Evolutionary conservation across 768 basidiomycete species (phyloP).

Genomic region (Pholiota conissans): DNA sequence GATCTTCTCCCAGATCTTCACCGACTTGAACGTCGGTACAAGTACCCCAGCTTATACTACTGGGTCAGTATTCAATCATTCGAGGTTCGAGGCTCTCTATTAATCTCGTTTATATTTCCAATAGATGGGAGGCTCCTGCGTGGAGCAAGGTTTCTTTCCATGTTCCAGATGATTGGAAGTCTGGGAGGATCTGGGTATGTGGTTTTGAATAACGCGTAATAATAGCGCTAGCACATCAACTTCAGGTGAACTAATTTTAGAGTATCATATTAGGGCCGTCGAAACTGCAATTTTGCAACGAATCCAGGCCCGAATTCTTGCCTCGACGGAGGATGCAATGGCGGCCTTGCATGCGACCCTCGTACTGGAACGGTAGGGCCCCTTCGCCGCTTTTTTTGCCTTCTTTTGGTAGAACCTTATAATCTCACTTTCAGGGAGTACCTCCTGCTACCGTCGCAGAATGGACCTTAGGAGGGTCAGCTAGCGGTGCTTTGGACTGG

Average conservation of each 20-base stretch:
- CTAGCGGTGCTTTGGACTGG: constrained; percentile 38
- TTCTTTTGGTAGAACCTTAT: neutral
- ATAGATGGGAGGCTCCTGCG: constrained; percentile 41
- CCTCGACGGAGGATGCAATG: constrained; percentile 61
- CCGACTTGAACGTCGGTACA: constrained; percentile 51
- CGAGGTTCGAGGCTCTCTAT: neutral
- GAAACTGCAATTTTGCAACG: constrained; percentile 56
- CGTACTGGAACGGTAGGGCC: constrained; percentile 45
- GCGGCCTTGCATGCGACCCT: constrained; percentile 55
- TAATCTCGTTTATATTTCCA: neutral
- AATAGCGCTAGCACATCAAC: too few species aligned
- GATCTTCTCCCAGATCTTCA: constrained; percentile 48
- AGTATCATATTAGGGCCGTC: constrained; percentile 54
- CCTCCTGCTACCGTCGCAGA: constrained; percentile 71
- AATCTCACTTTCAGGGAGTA: constrained; percentile 34
- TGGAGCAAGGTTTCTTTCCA: constrained; percentile 40
- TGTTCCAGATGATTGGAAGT: constrained; percentile 64
- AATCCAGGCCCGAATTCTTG: constrained; percentile 56
- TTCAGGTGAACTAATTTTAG: constrained; percentile 27
- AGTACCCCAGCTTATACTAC: constrained; percentile 40
- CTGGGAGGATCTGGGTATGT: constrained; percentile 55
- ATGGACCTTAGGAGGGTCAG: constrained; percentile 49
- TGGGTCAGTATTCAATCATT: constrained; percentile 35
- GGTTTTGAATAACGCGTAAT: neutral
- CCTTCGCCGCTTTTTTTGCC: neutral